Evolutionary conservation across 192 early-diverging fungal species (phyloP).

Genomic region (Coemansia nantahalensis): DNA sequence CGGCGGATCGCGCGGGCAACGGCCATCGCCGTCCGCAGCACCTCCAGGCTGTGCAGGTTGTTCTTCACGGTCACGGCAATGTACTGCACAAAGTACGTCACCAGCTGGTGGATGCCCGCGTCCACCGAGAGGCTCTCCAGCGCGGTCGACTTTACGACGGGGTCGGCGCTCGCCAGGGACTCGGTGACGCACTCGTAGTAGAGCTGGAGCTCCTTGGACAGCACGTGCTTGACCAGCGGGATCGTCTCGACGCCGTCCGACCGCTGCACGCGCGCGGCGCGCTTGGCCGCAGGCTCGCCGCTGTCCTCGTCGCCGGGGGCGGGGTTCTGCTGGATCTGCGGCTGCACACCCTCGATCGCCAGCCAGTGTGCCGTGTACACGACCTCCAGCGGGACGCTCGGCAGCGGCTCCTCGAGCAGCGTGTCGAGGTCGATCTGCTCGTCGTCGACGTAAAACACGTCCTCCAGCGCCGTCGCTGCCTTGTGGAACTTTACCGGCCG

Average conservation of each 20-base stretch:
- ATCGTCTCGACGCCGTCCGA: conserved; percentile 53
- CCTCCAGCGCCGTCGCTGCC: conserved; percentile 59
- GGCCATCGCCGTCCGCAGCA: conserved; percentile 73
- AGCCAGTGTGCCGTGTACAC: conserved; percentile 95
- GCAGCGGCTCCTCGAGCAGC: conserved; percentile 79
- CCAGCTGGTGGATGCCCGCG: conserved; percentile 89
- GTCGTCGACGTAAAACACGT: conserved; percentile 90
- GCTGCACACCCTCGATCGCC: conserved; percentile 99
- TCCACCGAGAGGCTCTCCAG: conserved; percentile 82
- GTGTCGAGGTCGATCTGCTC: conserved; percentile 92
- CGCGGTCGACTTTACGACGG: conserved; percentile 68
- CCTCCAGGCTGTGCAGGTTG: conserved; percentile 70
- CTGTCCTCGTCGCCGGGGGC: conserved; percentile 51
- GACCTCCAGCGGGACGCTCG: conserved; percentile 86
- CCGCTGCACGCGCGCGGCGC: conserved; percentile 16
- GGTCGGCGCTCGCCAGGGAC: conserved; percentile 65
- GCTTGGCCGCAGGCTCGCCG: conserved; percentile 18
- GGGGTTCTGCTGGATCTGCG: conserved; percentile 94
- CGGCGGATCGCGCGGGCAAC: conserved; percentile 76
- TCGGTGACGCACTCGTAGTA: conserved; percentile 93
- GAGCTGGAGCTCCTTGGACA: conserved; percentile 91
- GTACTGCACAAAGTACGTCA: conserved; percentile 95
- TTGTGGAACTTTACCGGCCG: conserved; percentile 70
- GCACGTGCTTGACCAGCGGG: conserved; percentile 81
- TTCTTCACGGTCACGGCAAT: conserved; percentile 83